Base-by-base conservation (phyloP, 2,329 filamentous ascomycete genomes). In the Fusarium agapanthi region DNA sequence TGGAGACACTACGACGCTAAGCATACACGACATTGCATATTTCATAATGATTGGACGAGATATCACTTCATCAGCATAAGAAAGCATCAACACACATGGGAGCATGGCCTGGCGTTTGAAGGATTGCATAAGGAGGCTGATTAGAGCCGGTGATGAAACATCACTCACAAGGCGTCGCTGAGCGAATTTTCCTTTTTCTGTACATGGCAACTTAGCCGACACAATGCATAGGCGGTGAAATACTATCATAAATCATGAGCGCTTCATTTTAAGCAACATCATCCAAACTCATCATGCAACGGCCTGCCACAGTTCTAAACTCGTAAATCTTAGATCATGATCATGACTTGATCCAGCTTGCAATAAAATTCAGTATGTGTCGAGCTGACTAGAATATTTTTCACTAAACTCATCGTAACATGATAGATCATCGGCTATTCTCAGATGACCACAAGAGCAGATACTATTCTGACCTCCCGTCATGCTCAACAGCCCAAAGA, bases 401-500 rank as follows among this genome's bases (percentile, higher is more conserved):
- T 34, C 32, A 34, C 32, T 34, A 34, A 34, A 34, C 15, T 34
- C 32, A 3, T 4, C 32, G 32, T 34, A 34, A 34, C 32, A 34
- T 34, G 32, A 34, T 34, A 7, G 15, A 16, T 16, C 47, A 50
- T 14, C 24, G 18, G 30, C 7, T 3, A 50, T 50, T 2, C 22
- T 50, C 22, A 50, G 12, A 13, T 11, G 22, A 14, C 16, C 3
- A 5, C 12, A 14, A 34, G 16, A 24, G 28, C 18, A 26, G 10
- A 28, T 22, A 2, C 57, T 65, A 65, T 51, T 63, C 58, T 3
- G 58, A 47, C n/a, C 53, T 55, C 3, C 58, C 48, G 28, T 63
- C 51, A 54, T 74, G 58, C 30, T 76, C 76, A 30, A 80, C 75
- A 15, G 73, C 72, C 80, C 80, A 81, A 10, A 82, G 64, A 60